Percentiles rank a stretch among this genome's conserved stretches.
These are phyloP conservation scores for Suhomyces canberraensis DNA, from an alignment of 805 yeast species.

Conservation along the genomic window DNA sequence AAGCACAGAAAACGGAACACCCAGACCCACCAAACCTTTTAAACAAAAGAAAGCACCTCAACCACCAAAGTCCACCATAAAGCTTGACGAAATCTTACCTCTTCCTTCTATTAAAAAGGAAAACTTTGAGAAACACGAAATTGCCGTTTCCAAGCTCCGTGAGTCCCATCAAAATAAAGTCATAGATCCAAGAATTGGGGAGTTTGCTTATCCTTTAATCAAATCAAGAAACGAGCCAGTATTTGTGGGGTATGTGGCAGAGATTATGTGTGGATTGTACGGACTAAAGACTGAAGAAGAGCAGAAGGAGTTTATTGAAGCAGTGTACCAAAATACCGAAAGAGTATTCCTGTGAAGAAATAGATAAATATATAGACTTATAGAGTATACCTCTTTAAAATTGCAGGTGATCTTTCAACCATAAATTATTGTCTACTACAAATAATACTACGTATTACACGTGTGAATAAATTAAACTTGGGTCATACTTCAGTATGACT, in stretches of 20 bases:
- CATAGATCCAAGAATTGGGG: constrained; percentile 17
- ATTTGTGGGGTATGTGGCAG: constrained; percentile 75
- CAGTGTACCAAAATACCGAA: constrained; percentile 34
- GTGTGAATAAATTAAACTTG: neutral
- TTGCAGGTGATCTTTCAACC: too few relatives aligned
- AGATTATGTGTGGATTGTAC: constrained; percentile 34
- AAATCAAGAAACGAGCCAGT: constrained; percentile 94
- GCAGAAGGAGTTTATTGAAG: constrained; percentile 31
- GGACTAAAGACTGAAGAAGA: constrained; percentile 26
- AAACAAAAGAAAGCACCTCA: neutral
- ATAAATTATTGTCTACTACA: too few relatives aligned
- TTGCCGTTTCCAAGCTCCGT: constrained; percentile 9
- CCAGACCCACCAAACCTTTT: constrained; percentile 9
- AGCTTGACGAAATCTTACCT: constrained; percentile 53
- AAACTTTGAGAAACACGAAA: constrained; percentile 39
- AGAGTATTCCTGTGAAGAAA: constrained; percentile 23
- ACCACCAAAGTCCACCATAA: constrained; percentile 14
- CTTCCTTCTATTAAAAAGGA: constrained; percentile 67
- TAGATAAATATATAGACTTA: neutral
- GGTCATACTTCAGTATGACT: too few relatives aligned
- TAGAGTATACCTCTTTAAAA: too few relatives aligned
- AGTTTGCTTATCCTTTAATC: constrained; percentile 48
- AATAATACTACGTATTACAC: too few relatives aligned
- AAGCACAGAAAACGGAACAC: constrained; percentile 8
- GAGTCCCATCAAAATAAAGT: constrained; percentile 9